Conservation (phyloP, 2,329 filamentous ascomycete genomes). For the Cercospora brassicicola region DNA sequence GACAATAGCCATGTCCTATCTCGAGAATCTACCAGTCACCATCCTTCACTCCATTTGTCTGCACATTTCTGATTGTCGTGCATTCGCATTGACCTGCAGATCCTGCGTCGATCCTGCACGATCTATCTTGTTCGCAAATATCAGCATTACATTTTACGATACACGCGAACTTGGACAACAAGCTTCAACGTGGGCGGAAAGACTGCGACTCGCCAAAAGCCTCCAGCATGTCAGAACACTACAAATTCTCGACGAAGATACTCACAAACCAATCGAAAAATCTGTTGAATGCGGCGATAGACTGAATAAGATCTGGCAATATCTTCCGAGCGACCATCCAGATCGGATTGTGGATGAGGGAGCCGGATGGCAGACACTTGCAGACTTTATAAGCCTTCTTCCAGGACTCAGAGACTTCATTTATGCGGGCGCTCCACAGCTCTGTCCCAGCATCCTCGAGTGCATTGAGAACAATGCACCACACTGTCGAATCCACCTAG, state of each 20-base stretch:
- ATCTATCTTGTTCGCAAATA: background rate
- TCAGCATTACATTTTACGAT: background rate
- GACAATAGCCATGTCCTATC: background rate
- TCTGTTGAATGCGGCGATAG: background rate
- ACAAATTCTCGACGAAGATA: background rate
- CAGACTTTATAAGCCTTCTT: background rate
- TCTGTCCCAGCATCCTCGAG: background rate
- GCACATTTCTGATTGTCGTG: background rate
- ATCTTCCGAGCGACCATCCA: background rate
- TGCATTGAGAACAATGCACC: background rate
- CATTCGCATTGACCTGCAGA: background rate
- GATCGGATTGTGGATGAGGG: background rate
- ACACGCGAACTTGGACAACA: background rate
- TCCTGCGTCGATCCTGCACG: background rate
- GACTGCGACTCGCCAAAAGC: background rate
- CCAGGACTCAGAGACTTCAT: background rate
- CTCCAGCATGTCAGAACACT: background rate
- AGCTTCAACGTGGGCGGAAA: background rate
- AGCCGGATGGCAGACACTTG: background rate
- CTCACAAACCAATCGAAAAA: background rate
- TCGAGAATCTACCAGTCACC: background rate
- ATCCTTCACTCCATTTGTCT: background rate
- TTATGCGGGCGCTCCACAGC: background rate
- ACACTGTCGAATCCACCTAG: background rate
- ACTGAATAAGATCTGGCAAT: background rate